Evolutionary conservation across 2,329 filamentous ascomycete species (phyloP).

Genomic region (Zasmidium cellare): DNA sequence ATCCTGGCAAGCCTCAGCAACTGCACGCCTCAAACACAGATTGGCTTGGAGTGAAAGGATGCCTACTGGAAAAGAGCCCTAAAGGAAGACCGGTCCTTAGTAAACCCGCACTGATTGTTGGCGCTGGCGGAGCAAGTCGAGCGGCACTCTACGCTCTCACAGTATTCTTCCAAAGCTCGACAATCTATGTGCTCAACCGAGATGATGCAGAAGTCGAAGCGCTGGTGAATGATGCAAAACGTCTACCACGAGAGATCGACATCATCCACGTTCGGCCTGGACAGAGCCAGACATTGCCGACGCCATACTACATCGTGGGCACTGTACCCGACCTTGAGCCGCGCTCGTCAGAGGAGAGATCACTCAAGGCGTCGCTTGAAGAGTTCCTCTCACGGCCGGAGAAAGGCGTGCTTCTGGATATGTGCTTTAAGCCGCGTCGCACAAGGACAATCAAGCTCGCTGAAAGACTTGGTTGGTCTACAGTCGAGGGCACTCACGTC

Average conservation of each 20-base stretch:
- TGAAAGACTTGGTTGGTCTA: constrained; percentile 36
- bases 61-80: constrained; percentile 28
- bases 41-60: constrained; percentile 44
- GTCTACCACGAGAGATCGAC: too few relatives aligned
- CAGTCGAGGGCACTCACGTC: constrained; percentile 43
- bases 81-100: constrained; percentile 11
- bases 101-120: constrained; percentile 40
- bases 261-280: constrained; percentile 36
- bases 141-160: constrained; percentile 30
- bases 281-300: constrained; percentile 25
- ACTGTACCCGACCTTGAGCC: constrained; percentile 43
- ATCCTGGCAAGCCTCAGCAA: constrained; percentile 18
- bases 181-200: too few relatives aligned
- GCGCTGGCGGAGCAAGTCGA: constrained; percentile 45
- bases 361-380: background rate
- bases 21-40: constrained; percentile 46
- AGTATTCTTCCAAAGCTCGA: too few relatives aligned
- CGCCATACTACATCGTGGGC: constrained; percentile 40
- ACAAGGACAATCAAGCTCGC: constrained; percentile 41
- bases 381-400: too few relatives aligned
- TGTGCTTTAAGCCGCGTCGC: constrained; percentile 45
- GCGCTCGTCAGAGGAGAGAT: constrained; percentile 30
- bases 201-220: too few relatives aligned
- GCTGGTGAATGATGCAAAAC: too few relatives aligned
- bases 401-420: constrained; percentile 42